A percentile compares a stretch with the other conserved stretches of the same genome.
These are phyloP conservation scores for Trametopsis cervina DNA, from an alignment of 768 basidiomycete species.

Conservation along the genomic window DNA sequence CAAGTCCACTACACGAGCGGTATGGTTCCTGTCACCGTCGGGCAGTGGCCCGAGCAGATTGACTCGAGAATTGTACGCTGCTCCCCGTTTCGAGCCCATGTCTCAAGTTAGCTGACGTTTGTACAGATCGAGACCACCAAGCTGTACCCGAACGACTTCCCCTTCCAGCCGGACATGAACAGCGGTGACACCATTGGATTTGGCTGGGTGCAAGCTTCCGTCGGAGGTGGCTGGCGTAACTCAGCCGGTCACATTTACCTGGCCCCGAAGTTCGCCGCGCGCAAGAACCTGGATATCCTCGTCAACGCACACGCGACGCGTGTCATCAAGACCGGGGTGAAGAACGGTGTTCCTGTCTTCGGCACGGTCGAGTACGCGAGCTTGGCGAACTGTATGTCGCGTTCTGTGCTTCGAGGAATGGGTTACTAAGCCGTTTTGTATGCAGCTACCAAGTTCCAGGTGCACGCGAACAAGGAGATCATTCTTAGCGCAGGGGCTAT, in stretches of 20 bases:
- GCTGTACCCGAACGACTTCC: too few relatives aligned
- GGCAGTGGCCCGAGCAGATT: too few relatives aligned
- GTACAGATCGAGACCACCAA: too few relatives aligned
- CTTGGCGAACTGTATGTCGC: neutral
- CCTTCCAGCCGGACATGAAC: too few relatives aligned
- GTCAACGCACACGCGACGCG: constrained; percentile 15
- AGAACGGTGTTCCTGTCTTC: constrained; percentile 1
- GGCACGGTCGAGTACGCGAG: neutral
- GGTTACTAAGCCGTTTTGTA: too few relatives aligned
- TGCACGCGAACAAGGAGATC: constrained; percentile 11
- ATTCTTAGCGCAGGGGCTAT: constrained; percentile 17
- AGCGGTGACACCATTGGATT: too few relatives aligned
- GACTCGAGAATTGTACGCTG: too few relatives aligned
- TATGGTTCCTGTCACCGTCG: too few relatives aligned
- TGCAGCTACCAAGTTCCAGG: neutral
- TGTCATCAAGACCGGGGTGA: constrained; percentile 3
- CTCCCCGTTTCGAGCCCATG: too few relatives aligned
- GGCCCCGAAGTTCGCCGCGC: neutral
- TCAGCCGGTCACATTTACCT: constrained; percentile 12
- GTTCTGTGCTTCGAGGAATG: too few relatives aligned
- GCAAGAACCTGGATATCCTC: constrained; percentile 16
- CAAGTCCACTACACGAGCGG: too few relatives aligned
- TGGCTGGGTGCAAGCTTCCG: constrained; percentile 6
- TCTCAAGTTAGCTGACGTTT: too few relatives aligned
- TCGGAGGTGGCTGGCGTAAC: constrained; percentile 11